Conservation (phyloP, 1,284 basidiomycete genomes). For the Pterulicium gracile region DNA sequence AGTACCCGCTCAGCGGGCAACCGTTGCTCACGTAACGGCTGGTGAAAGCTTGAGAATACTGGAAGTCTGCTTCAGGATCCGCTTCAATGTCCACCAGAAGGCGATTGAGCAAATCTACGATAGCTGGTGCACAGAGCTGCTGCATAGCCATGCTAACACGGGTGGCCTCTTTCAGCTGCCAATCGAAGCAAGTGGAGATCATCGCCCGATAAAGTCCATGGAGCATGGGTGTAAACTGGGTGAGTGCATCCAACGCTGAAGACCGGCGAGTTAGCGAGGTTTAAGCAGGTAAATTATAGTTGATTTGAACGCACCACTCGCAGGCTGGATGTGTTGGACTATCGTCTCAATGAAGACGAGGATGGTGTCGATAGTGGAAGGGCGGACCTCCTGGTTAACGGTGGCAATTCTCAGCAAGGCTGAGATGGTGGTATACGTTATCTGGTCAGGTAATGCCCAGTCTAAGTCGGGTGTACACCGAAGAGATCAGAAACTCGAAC, state of each 20-base stretch:
- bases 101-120: slow-evolving; percentile 61
- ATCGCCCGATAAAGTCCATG: slow-evolving; percentile 4
- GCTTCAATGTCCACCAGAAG: slow-evolving; percentile 51
- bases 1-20: slow-evolving; percentile 78
- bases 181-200: slow-evolving; percentile 23
- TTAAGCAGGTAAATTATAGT: neutral
- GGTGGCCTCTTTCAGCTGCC: slow-evolving; percentile 62
- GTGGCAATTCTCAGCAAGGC: slow-evolving; percentile 48
- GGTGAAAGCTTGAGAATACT: slow-evolving; percentile 63
- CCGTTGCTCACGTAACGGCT: slow-evolving; percentile 67
- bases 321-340: neutral
- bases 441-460: slow-evolving; percentile 75
- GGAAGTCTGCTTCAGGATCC: slow-evolving; percentile 37
- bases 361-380: neutral
- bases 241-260: neutral
- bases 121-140: slow-evolving; percentile 44
- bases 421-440: slow-evolving; percentile 66
- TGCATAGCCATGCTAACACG: slow-evolving; percentile 43
- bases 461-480: slow-evolving; percentile 28
- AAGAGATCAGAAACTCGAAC: neutral
- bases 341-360: neutral
- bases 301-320: neutral
- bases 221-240: slow-evolving; percentile 2
- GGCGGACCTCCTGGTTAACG: neutral
- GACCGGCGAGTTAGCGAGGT: neutral